Evolutionary conservation across 2,329 filamentous ascomycete genomes (phyloP).

Genomic region (Balansia obtecta): DNA sequence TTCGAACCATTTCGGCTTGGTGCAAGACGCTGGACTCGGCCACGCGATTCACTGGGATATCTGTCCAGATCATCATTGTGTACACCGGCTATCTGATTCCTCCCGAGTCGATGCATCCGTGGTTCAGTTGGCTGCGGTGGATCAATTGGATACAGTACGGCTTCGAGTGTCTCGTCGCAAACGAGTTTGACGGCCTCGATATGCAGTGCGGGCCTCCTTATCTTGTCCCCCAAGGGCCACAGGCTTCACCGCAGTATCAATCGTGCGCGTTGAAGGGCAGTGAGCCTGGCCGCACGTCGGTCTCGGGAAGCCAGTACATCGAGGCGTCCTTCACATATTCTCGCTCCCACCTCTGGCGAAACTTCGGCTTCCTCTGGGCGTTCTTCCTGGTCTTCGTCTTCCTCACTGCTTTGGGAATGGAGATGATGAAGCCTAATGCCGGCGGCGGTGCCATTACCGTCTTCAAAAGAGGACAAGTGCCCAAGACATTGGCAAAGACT

Average conservation of each 20-base stretch:
- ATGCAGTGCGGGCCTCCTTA: conserved; percentile 48
- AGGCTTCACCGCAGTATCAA: conserved; percentile 25
- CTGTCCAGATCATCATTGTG: conserved; percentile 51
- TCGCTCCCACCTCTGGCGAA: conserved; percentile 53
- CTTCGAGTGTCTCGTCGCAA: conserved; percentile 55
- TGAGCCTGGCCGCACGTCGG: conserved; percentile 30
- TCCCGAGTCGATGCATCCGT: conserved; percentile 37
- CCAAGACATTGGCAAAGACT: conserved; percentile 41
- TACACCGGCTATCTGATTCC: conserved; percentile 56
- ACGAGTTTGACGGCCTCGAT: conserved; percentile 44
- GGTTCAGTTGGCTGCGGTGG: conserved; percentile 61
- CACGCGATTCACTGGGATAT: conserved; percentile 42
- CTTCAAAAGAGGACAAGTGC: conserved; percentile 51
- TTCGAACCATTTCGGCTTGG: conserved; percentile 44
- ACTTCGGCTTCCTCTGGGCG: conserved; percentile 66
- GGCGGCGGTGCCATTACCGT: conserved; percentile 47
- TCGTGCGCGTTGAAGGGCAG: conserved; percentile 39
- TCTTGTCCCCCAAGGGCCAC: conserved; percentile 37
- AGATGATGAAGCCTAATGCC: conserved; percentile 49
- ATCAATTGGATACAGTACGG: conserved; percentile 55
- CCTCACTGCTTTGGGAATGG: conserved; percentile 58
- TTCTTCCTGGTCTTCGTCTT: conserved; percentile 64
- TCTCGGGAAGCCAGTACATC: conserved; percentile 46
- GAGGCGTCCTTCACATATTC: conserved; percentile 40
- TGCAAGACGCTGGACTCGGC: conserved; percentile 52